phyloP scores from a whole-genome alignment of 306 rosid species.

The Castanea mollissima region DNA sequence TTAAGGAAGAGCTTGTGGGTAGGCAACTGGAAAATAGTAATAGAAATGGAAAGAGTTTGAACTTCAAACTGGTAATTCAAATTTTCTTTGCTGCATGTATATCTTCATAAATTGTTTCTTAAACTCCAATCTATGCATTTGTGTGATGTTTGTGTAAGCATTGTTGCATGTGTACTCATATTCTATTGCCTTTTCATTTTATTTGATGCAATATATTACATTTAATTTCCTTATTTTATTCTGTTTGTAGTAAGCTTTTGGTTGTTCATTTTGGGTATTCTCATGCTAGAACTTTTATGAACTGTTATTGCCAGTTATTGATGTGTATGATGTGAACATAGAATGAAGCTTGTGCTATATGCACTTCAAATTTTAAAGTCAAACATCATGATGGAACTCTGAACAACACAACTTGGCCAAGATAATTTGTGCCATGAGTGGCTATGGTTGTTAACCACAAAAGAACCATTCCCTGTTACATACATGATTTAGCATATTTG shows the following conservation, averaged over 20 bases:
- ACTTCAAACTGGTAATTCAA: constrained; percentile 55
- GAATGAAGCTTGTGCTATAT: neutral
- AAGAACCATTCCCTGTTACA: constrained; percentile 29
- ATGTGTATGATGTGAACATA: neutral
- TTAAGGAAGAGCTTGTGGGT: constrained; percentile 82
- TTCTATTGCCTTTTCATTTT: neutral
- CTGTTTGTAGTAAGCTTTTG: neutral
- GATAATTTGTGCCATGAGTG: neutral
- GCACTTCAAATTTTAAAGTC: neutral
- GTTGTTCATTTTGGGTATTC: neutral
- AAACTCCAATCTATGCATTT: constrained; percentile 4
- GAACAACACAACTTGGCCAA: neutral
- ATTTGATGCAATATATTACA: neutral
- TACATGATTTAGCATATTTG: neutral
- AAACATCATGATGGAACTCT: neutral
- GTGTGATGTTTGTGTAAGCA: neutral
- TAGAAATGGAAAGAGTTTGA: constrained; percentile 68
- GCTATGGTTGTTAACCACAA: constrained; percentile 22
- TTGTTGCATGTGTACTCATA: neutral
- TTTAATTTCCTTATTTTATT: neutral
- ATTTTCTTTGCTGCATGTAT: constrained; percentile 1
- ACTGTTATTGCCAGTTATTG: neutral
- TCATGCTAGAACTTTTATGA: neutral
- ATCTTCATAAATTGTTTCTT: constrained; percentile 19
- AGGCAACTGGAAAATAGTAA: constrained; percentile 54